Base-by-base conservation (phyloP, 352 stramenopile genomes). In the Hyaloperonospora arabidopsidis region DNA sequence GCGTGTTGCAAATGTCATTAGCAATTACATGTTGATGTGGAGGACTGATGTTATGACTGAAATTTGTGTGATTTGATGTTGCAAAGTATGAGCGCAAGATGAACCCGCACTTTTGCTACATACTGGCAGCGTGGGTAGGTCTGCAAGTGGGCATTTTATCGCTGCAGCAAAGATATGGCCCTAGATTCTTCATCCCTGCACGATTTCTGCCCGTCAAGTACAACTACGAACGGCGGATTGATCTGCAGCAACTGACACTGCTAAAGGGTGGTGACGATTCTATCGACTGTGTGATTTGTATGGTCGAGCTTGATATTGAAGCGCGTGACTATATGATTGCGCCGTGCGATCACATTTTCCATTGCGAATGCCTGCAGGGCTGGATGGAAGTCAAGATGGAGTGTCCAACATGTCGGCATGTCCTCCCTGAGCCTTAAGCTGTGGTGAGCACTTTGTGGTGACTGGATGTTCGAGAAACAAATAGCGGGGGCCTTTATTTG, bases 321-420 rank as follows among this genome's bases (percentile, higher is more conserved):
- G 84, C 65, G 25, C 76, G 74, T 34, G 84, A 96, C 64, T 98
- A 98, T 69, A 97, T 98, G 92, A 88, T 98, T 34, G 89, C 92
- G 23, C 94, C 94, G n/a, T 98, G 94, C 59, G 87, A 97, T 55
- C 94, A 98, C 68, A 89, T 98, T 54, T 98, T 98, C 72, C 94
- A 98, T 67, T 79, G 82, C 54, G 77, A 92, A 54, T 98, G 94
- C 64, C 82, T 98, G 48, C 73, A 96, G 60, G 87, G 95, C 63
- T 98, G 94, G 94, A 98, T 98, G 94, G 85, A 98, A 45, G 87
- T 98, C 45, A 98, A 98, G 72, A 97, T 98, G 91, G 91, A 98
- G 70, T 98, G 94, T 72, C 93, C 93, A 49, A 96, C 94, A 53
- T 98, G 93, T 77, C 76, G 93, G 54, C 91, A 79, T 56, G 79